Evolutionary conservation across 345 rosid genomes (phyloP), one percentile per base, ranked within the genome.

Genomic region (Xanthoceras sorbifolium): DNA sequence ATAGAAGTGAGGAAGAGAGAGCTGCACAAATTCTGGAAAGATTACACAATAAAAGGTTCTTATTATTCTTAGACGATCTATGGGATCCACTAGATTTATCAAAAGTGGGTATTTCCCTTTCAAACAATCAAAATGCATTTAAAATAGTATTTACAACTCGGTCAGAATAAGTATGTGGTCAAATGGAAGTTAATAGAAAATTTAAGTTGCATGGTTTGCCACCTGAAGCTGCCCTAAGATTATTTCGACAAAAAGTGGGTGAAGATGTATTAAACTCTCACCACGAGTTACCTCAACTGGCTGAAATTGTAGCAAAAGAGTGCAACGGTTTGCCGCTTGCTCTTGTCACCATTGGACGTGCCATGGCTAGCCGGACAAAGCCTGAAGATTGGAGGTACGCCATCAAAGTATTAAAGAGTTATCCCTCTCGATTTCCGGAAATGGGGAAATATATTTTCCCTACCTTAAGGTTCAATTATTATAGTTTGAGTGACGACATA

Each of bases 111-210:
- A 54, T 57, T 3, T 31, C 64, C 5, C 34, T 22, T 22, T 22
- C 52, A 59, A 36, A 0, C 7, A 4, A 17, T 28, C 8, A 48
- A 59, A 23, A 11, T 23, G 25, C 3, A 12, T 59, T 66, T 2
- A 60, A 60, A 8, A 3, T 72, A 1, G 44, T 72, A 0, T 71
- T 71, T 25, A 71, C 75, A n/a, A 57, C 75, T 10, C 52, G 75
- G 3, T 34, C 4, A 12, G 11, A n/a, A 6, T 32, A 72, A 11
- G 65, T 72, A 20, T 72, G 67, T 38, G 67, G 76, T 17, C 64
- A 18, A 3, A 71, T 71, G 64, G 32, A 46, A 68, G 71, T 34
- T 52, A 3, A 52, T 0, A 12, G 22, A n/a, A 7, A 0, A 7
- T 50, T 32, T 22, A 36, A 71, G 22, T 46, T 71, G 9, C 3